Base-by-base conservation (phyloP, 129 eudicot genomes). In the Centaurea solstitialis region DNA sequence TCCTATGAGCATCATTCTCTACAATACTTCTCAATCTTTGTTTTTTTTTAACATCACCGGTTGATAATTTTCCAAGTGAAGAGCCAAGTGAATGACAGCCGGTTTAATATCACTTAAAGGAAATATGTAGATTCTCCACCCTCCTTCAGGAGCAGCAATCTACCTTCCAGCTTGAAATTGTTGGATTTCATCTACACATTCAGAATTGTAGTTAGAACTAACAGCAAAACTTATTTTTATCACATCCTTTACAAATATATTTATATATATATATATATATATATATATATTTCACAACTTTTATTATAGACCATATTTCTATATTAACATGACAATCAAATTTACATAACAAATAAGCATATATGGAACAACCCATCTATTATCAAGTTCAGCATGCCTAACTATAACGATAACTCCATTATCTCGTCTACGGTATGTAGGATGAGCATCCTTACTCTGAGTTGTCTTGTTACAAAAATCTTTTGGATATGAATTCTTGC, bases 201-300 rank as follows among this genome's bases (percentile, higher is more conserved):
- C 9, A 0, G 45, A 9, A 11, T 70, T n/a, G 1, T 6, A 30
- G 6, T 35, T 8, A 13, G 17, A 66, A 8, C 15, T 21, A 21
- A 22, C 33, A 22, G 10, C 13, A 15, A 66, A 68, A 30, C 43
- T 68, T 28, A 72, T 17, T 22, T 81, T 24, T n/a, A 83, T 83
- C 80, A 38, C 71, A 78, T 2, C 87, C 83, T 26, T 83, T 83
- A 24, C 68, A 66, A 3, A 77, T 68, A 53, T 83, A 83, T 18
- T 83, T 78, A 26, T 72, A 83, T 13, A 84, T 37, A 23, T 78
- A 84, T 13, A n/a, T n/a, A n/a, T n/a, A n/a, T n/a, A n/a, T n/a
- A n/a, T n/a, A n/a, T n/a, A n/a, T n/a, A n/a, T n/a, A n/a, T n/a
- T 79, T 85, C 0, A 81, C 68, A 0, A 40, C 61, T 20, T 80